Conservation (phyloP, 2,329 filamentous ascomycete genomes). For the Malbranchea zuffiana region DNA sequence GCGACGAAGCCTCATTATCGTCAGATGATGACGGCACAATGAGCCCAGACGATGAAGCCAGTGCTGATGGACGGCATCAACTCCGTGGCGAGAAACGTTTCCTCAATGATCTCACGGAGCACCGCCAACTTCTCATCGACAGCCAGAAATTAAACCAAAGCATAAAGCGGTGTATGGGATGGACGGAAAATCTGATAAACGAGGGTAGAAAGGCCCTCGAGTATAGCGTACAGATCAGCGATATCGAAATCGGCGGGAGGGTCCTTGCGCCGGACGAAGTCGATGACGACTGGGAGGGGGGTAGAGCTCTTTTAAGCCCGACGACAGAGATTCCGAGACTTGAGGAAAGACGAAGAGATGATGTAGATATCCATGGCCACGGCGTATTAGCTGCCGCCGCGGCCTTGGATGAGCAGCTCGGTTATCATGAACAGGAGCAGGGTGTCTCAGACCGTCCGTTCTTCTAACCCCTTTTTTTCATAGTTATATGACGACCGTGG, state of each 20-base stretch:
- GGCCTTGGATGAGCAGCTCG: too few relatives aligned
- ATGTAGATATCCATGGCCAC: too few relatives aligned
- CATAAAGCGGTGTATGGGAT: conserved; percentile 75
- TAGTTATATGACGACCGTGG: too few relatives aligned
- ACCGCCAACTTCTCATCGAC: conserved; percentile 77
- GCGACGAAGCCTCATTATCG: conserved; percentile 29
- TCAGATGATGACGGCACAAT: conserved; percentile 29
- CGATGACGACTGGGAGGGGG: conserved; percentile 27
- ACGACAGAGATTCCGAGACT: conserved; percentile 5
- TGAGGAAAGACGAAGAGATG: background rate
- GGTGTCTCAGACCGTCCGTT: too few relatives aligned
- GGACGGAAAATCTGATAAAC: conserved; percentile 81
- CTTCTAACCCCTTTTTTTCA: too few relatives aligned
- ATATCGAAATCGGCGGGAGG: conserved; percentile 70
- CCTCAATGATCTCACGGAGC: conserved; percentile 74
- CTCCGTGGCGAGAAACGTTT: conserved; percentile 70
- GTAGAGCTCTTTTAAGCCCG: conserved; percentile 27
- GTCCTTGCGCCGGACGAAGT: conserved; percentile 61
- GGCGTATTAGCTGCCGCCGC: too few relatives aligned
- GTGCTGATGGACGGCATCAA: conserved; percentile 43
- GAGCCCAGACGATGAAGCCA: conserved; percentile 26
- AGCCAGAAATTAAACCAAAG: conserved; percentile 94
- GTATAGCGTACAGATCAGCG: conserved; percentile 66
- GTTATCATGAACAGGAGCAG: too few relatives aligned
- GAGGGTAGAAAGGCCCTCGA: conserved; percentile 80